A percentile compares a stretch with the other conserved stretches of the same genome.
These are phyloP conservation scores for Pichiaceae sp. DNA, from an alignment of 1,139 yeast genomes.

Conservation along the genomic window DNA sequence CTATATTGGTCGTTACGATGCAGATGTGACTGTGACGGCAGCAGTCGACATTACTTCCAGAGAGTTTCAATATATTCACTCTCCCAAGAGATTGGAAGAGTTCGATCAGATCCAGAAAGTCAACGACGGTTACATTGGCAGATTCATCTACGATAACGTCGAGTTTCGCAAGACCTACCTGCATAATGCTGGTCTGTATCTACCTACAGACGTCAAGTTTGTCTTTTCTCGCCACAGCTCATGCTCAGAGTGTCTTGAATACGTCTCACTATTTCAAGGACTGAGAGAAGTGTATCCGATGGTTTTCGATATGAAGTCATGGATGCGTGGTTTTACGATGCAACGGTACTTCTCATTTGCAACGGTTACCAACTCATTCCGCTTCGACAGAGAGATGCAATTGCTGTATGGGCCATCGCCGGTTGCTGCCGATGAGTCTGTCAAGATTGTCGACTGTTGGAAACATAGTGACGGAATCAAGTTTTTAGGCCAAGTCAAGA, in stretches of 20 bases:
- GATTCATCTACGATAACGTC: not conserved
- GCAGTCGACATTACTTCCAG: not conserved
- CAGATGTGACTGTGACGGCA: conserved; percentile 4
- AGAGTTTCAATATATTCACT: not conserved
- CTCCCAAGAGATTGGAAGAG: conserved; percentile 1
- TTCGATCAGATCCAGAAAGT: not conserved
- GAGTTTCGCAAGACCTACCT: not conserved
- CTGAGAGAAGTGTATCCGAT: conserved; percentile 12
- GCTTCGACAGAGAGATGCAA: conserved; percentile 5
- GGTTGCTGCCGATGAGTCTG: not conserved
- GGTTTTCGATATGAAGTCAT: conserved; percentile 8
- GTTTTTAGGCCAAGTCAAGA: not conserved
- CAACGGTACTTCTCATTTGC: conserved; percentile 6
- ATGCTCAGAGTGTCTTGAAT: conserved; percentile 9
- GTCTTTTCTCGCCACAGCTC: conserved; percentile 14
- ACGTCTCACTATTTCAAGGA: conserved; percentile 8
- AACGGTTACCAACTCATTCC: conserved; percentile 1
- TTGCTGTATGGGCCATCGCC: conserved; percentile 2
- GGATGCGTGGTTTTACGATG: conserved; percentile 10
- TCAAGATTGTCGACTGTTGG: conserved; percentile 2
- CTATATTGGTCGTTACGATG: not conserved
- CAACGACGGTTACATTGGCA: not conserved
- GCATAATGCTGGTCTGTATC: not conserved
- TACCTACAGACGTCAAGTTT: conserved; percentile 8
- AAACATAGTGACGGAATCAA: not conserved